Conservation (phyloP, 2,329 filamentous ascomycete species). For the Myotisia sp. region DNA sequence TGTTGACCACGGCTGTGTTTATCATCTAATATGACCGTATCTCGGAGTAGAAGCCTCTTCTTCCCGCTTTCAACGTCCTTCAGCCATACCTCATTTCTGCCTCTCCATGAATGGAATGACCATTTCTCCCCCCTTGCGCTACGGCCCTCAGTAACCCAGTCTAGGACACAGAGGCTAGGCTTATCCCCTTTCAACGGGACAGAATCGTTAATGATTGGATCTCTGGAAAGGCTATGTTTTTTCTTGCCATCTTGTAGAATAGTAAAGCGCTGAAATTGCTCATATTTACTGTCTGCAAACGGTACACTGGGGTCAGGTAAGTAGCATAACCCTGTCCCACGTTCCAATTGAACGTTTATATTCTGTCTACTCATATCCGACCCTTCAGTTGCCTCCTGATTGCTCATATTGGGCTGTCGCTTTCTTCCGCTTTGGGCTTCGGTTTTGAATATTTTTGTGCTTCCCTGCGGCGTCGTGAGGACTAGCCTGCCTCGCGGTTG, state of each 20-base stretch:
- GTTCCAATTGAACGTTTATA: slow-evolving; percentile 35
- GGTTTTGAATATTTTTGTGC: slow-evolving; percentile 93
- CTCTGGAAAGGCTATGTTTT: not conserved
- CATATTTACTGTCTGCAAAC: slow-evolving; percentile 69
- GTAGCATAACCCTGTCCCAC: slow-evolving; percentile 42
- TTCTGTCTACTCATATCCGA: slow-evolving; percentile 34
- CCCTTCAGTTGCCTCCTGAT: not conserved
- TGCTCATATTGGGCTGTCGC: slow-evolving; percentile 21
- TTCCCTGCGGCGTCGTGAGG: slow-evolving; percentile 52
- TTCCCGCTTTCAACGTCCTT: slow-evolving; percentile 27
- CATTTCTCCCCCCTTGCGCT: slow-evolving; percentile 76
- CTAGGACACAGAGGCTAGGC: slow-evolving; percentile 60
- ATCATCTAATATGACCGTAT: slow-evolving; percentile 62
- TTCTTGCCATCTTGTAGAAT: slow-evolving; percentile 20
- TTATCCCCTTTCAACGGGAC: not conserved
- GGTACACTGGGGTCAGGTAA: slow-evolving; percentile 90
- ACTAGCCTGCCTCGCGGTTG: slow-evolving; percentile 50
- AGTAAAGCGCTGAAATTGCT: slow-evolving; percentile 68
- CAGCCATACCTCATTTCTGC: slow-evolving; percentile 63
- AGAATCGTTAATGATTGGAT: not conserved
- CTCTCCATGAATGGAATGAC: slow-evolving; percentile 65
- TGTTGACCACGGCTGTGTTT: slow-evolving; percentile 30
- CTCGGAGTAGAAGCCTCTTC: slow-evolving; percentile 60
- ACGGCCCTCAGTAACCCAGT: slow-evolving; percentile 89
- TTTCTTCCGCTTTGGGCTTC: slow-evolving; percentile 27